Evolutionary conservation across 805 yeast genomes (phyloP).

Genomic region (Ascoidea tarda): DNA sequence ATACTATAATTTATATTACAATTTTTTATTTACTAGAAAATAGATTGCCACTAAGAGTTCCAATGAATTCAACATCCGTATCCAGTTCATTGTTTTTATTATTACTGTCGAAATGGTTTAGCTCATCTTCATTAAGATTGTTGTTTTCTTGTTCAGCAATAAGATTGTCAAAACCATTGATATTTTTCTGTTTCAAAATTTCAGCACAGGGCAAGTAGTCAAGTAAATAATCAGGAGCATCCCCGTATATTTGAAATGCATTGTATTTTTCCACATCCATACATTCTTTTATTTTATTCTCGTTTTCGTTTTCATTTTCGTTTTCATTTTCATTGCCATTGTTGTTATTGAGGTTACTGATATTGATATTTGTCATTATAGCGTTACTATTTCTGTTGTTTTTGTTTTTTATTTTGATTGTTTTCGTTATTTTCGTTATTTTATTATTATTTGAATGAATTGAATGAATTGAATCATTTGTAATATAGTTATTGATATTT

Average conservation of each 20-base stretch:
- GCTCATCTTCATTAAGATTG: background rate
- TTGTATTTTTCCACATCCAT: background rate
- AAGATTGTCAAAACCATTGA: background rate
- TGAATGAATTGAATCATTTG: background rate
- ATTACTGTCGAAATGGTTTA: too few species aligned
- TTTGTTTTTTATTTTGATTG: too few species aligned
- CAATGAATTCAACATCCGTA: background rate
- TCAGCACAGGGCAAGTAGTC: background rate
- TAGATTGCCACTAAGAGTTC: background rate
- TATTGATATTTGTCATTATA: too few species aligned
- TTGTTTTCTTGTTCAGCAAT: background rate
- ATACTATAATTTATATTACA: too few species aligned
- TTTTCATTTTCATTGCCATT: background rate
- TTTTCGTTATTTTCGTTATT: background rate
- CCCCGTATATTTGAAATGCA: background rate
- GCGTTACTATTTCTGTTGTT: background rate
- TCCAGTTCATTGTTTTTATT: background rate
- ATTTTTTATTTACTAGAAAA: too few species aligned
- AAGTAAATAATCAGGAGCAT: background rate
- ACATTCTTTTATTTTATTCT: background rate
- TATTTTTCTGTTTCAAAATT: background rate
- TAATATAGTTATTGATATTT: slow-evolving; percentile 1
- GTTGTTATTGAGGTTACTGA: background rate
- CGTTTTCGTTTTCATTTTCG: background rate
- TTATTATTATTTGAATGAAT: background rate